A percentile compares a stretch with the other conserved stretches of the same genome.
phyloP scores from a whole-genome alignment of 306 rosid species.

The Quercus suber region DNA sequence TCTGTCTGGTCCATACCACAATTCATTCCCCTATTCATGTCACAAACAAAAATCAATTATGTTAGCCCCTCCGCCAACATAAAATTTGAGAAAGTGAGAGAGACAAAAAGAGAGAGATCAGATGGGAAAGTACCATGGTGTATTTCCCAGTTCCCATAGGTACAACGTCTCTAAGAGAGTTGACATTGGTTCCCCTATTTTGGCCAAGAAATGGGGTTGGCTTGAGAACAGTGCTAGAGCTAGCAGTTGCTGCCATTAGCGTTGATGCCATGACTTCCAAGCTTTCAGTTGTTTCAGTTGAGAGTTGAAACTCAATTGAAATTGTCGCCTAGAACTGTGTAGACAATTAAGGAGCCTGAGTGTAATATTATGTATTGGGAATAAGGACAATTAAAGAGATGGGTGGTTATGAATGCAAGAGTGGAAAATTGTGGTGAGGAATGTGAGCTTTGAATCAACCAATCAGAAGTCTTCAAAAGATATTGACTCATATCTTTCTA shows the following conservation, averaged over 20 bases:
- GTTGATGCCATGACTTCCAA: conserved; percentile 45
- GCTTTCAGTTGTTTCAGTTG: conserved; percentile 4
- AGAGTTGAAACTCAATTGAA: conserved; percentile 1
- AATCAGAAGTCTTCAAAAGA: conserved; percentile 62
- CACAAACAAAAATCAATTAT: conserved; percentile 10
- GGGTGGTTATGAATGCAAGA: conserved; percentile 26
- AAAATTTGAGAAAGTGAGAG: neutral
- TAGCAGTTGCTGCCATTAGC: conserved; percentile 75
- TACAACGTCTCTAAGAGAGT: conserved; percentile 70
- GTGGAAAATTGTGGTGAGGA: conserved; percentile 39
- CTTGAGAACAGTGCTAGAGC: conserved; percentile 63
- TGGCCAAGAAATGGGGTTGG: conserved; percentile 78
- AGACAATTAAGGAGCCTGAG: neutral
- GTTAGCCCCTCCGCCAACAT: neutral
- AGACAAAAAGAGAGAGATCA: neutral
- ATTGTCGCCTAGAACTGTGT: conserved; percentile 16
- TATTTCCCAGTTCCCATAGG: conserved; percentile 66
- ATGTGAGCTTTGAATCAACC: conserved; percentile 43
- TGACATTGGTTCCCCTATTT: conserved; percentile 35
- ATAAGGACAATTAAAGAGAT: conserved; percentile 11
- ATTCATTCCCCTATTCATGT: conserved; percentile 53
- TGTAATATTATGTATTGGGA: conserved; percentile 2
- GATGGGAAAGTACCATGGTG: conserved; percentile 61
- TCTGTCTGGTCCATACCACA: conserved; percentile 92
- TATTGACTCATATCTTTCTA: conserved; percentile 57